Conservation (phyloP, 805 yeast genomes). For the Hanseniaspora valbyensis region DNA sequence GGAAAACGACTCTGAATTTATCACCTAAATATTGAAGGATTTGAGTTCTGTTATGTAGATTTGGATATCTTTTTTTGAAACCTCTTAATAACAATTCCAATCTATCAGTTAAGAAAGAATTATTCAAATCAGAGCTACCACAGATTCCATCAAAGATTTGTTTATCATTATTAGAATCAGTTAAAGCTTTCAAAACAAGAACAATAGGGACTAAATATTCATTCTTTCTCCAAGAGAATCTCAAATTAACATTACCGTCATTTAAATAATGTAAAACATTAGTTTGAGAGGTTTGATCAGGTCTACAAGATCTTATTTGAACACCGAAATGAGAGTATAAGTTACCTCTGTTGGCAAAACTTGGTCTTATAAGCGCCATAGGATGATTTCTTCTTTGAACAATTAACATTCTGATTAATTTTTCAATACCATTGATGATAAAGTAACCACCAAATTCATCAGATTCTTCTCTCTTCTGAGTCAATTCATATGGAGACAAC, state of each 20-base stretch:
- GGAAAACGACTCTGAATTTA: constrained; percentile 87
- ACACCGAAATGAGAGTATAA: constrained; percentile 82
- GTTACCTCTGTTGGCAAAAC: constrained; percentile 89
- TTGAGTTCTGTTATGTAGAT: constrained; percentile 67
- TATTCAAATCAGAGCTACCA: constrained; percentile 63
- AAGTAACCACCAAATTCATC: constrained; percentile 97
- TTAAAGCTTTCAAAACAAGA: constrained; percentile 81
- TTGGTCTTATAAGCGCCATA: constrained; percentile 92
- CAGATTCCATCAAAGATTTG: constrained; percentile 94
- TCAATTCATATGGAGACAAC: constrained; percentile 71
- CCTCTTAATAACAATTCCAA: constrained; percentile 83
- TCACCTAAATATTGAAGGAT: constrained; percentile 92
- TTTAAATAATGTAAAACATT: constrained; percentile 91
- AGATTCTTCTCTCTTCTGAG: constrained; percentile 70
- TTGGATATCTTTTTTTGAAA: constrained; percentile 59
- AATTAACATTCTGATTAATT: constrained; percentile 90
- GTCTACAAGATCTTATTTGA: constrained; percentile 86
- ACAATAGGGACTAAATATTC: constrained; percentile 89
- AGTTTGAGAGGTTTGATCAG: constrained; percentile 95
- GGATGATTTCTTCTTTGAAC: constrained; percentile 97
- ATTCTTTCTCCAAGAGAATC: constrained; percentile 94
- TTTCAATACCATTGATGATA: constrained; percentile 92
- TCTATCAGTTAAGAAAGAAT: constrained; percentile 96
- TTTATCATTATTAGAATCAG: constrained; percentile 74
- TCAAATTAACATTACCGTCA: constrained; percentile 92